A percentile compares a stretch with the other conserved stretches of the same genome.
These are phyloP conservation scores for Fraxinus nigra DNA, from an alignment of 305 asterid species.

Conservation along the genomic window DNA sequence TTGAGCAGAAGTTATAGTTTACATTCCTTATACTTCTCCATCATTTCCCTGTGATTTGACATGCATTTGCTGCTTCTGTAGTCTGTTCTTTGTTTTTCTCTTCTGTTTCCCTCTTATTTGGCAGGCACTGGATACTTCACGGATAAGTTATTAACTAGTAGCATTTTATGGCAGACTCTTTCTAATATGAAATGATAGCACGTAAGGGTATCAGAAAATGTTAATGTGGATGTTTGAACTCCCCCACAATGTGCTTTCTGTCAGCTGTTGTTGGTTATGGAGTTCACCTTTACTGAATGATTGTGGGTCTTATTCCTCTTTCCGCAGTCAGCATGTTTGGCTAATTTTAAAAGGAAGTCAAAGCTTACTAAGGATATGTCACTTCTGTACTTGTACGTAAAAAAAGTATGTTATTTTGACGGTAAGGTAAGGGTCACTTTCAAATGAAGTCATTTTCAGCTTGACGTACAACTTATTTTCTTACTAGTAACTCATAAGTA, in stretches of 20 bases:
- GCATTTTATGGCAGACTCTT: background rate
- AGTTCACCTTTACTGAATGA: background rate
- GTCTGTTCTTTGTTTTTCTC: background rate
- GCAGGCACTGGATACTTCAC: background rate
- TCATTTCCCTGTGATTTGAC: background rate
- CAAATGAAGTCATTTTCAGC: background rate
- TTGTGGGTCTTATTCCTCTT: background rate
- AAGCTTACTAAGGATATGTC: background rate
- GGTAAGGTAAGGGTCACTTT: background rate
- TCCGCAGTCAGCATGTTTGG: background rate
- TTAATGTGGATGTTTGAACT: background rate
- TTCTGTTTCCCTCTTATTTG: background rate
- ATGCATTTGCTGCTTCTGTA: background rate
- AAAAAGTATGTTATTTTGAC: background rate
- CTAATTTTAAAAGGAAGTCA: background rate
- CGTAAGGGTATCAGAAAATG: background rate
- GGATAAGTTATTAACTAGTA: background rate
- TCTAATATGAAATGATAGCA: background rate
- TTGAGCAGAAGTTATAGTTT: background rate
- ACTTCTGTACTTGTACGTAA: background rate
- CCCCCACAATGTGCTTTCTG: background rate
- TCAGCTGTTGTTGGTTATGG: background rate
- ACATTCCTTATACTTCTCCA: background rate
- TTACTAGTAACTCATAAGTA: background rate
- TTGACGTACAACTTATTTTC: background rate